Evolutionary conservation across 2,329 filamentous ascomycete species (phyloP).

Genomic region (Sphaerulina musiva): DNA sequence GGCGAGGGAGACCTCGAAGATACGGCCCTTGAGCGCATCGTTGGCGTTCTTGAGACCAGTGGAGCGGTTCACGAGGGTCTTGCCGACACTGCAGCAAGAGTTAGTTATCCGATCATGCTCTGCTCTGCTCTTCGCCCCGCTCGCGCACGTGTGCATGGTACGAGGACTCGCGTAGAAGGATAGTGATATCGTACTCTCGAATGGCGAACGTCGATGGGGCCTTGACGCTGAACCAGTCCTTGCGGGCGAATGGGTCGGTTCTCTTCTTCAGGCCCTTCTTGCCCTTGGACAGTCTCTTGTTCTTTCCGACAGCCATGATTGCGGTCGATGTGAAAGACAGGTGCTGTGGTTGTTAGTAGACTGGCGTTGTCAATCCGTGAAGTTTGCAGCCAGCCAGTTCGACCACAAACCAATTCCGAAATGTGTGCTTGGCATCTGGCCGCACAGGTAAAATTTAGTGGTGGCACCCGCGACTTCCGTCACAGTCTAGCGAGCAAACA

Average conservation of each 20-base stretch:
- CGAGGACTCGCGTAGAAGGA: conserved; percentile 11
- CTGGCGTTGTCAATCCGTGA: not conserved
- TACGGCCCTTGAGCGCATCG: conserved; percentile 96
- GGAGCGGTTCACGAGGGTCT: conserved; percentile 98
- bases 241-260: conserved; percentile 93
- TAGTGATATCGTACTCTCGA: conserved; percentile 71
- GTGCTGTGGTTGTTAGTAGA: conserved; percentile 21
- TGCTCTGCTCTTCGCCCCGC: conserved; percentile 1
- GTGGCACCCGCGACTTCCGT: no score
- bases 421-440: not conserved
- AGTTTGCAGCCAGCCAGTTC: not conserved
- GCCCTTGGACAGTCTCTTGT: conserved; percentile 99
- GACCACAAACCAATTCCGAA: not conserved
- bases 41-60: conserved; percentile 99
- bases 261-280: conserved; percentile 99
- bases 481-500: not conserved
- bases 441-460: not conserved
- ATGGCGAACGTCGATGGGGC: conserved; percentile 92
- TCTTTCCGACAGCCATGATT: conserved; percentile 78
- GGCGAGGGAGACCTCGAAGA: conserved; percentile 97
- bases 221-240: conserved; percentile 99
- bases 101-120: conserved; percentile 30
- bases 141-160: not conserved
- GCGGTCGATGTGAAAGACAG: conserved; percentile 22
- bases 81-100: conserved; percentile 71